phyloP scores from a whole-genome alignment of 176 grass and related monocot species.

The Melocanna baccifera region DNA sequence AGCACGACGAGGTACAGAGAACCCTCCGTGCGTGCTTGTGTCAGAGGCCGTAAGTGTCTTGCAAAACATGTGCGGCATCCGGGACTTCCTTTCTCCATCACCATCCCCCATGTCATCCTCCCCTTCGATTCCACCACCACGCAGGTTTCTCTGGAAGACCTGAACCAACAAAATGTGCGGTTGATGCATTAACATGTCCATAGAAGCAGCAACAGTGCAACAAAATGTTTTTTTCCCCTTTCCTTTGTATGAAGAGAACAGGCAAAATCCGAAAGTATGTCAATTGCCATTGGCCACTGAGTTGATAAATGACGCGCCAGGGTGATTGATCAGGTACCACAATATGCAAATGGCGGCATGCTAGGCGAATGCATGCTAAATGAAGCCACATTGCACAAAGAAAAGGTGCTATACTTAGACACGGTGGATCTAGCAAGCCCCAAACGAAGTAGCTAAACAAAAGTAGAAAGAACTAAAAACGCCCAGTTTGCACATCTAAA shows the following conservation, averaged over 20 bases:
- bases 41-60: constrained; percentile 97
- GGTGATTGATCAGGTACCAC: neutral
- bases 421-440: neutral
- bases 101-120: constrained; percentile 50
- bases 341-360: neutral
- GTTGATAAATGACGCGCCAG: neutral
- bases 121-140: constrained; percentile 40
- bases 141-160: constrained; percentile 51
- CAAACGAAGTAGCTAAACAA: constrained; percentile 5
- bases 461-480: neutral
- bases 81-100: constrained; percentile 52
- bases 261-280: neutral
- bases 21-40: constrained; percentile 93
- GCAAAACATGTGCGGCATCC: constrained; percentile 94
- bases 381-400: neutral
- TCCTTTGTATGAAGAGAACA: neutral
- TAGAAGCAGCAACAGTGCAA: neutral
- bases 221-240: neutral
- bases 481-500: constrained; percentile 5
- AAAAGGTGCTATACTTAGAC: neutral
- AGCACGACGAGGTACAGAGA: constrained; percentile 98
- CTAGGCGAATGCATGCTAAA: neutral
- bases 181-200: neutral
- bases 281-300: neutral
- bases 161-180: constrained; percentile 23